phyloP scores from a whole-genome alignment of 2,329 filamentous ascomycete genomes.

The Epichloe aotearoae region DNA sequence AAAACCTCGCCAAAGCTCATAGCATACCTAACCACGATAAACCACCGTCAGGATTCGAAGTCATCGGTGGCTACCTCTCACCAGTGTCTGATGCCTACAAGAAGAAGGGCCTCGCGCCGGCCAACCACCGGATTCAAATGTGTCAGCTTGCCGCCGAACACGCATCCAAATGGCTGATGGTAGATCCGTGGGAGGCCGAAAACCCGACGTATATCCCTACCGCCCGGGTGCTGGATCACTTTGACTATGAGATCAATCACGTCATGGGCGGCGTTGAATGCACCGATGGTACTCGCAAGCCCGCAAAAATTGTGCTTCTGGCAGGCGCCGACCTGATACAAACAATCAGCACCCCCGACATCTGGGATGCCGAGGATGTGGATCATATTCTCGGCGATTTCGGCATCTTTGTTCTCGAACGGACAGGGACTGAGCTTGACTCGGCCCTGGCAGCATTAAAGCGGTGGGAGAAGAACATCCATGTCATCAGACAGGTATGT shows the following conservation, averaged over 20 bases:
- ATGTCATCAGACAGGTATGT: constrained; percentile 54
- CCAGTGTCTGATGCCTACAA: constrained; percentile 23
- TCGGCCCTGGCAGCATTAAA: constrained; percentile 73
- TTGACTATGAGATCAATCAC: constrained; percentile 75
- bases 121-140: constrained; percentile 47
- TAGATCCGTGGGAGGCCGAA: constrained; percentile 79
- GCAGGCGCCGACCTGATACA: constrained; percentile 66
- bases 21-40: background rate
- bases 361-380: constrained; percentile 77
- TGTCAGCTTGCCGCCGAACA: constrained; percentile 67
- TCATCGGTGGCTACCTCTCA: constrained; percentile 57
- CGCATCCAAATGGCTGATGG: constrained; percentile 64
- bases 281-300: constrained; percentile 50
- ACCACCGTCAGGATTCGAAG: constrained; percentile 45
- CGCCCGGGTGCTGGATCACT: constrained; percentile 79
- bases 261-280: constrained; percentile 64
- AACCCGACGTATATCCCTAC: constrained; percentile 76
- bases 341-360: constrained; percentile 58
- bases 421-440: constrained; percentile 77
- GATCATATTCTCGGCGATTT: constrained; percentile 78
- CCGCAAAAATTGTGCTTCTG: constrained; percentile 63
- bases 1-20: background rate
- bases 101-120: constrained; percentile 25
- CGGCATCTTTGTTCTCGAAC: constrained; percentile 76
- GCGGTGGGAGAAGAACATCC: constrained; percentile 73